Conservation (phyloP, 352 stramenopile species). For the Pythium dissotocum region DNA sequence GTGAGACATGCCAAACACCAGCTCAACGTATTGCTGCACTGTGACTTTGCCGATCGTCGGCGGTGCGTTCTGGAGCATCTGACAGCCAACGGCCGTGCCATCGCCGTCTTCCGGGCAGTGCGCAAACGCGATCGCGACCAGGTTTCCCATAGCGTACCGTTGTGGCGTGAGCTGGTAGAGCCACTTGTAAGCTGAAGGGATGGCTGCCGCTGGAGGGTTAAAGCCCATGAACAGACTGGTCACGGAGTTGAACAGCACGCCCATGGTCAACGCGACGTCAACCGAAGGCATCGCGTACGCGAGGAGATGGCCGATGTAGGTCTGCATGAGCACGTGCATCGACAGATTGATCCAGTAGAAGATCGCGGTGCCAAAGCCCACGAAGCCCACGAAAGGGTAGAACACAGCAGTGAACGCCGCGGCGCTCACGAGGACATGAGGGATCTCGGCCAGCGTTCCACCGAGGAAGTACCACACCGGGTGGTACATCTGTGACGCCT, state of each 20-base stretch:
- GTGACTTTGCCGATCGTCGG: conserved; percentile 16
- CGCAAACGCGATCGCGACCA: conserved; percentile 23
- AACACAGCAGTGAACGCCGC: conserved; percentile 34
- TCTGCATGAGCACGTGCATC: conserved; percentile 31
- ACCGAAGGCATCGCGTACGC: conserved; percentile 27
- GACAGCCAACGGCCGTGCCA: conserved; percentile 18
- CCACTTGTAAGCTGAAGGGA: conserved; percentile 51
- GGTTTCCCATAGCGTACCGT: conserved; percentile 19
- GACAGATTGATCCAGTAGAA: conserved; percentile 30
- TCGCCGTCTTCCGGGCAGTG: conserved; percentile 11
- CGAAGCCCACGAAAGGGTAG: conserved; percentile 35
- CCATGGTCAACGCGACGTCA: conserved; percentile 31
- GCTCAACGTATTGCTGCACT: conserved; percentile 29
- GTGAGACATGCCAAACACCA: conserved; percentile 28
- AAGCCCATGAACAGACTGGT: conserved; percentile 76
- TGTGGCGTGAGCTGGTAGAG: conserved; percentile 48
- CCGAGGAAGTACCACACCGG: conserved; percentile 74
- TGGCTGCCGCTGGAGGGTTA: conserved; percentile 48
- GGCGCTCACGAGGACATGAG: conserved; percentile 24
- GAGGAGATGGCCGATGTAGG: conserved; percentile 32
- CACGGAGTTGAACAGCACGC: conserved; percentile 50
- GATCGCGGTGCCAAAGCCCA: conserved; percentile 18
- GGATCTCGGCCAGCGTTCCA: conserved; percentile 53
- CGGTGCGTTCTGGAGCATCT: conserved; percentile 4
- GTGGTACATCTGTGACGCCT: conserved; percentile 90